A percentile compares a stretch with the other conserved stretches of the same genome.
phyloP scores from a whole-genome alignment of 129 eudicot species.

The Oenanthe sinensis region DNA sequence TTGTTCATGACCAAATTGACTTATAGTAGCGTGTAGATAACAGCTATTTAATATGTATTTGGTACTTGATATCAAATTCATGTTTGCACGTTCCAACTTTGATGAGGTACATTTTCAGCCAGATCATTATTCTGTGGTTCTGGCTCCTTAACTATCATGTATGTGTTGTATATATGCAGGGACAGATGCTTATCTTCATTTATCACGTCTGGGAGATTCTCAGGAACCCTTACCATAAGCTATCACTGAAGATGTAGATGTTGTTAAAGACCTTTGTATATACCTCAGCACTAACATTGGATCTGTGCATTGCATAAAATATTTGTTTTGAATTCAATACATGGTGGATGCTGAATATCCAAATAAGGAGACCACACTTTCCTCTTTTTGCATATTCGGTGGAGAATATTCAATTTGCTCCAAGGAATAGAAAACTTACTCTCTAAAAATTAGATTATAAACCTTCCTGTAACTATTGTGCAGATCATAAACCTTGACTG shows the following conservation, averaged over 20 bases:
- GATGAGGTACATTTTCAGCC: not conserved
- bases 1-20: not conserved
- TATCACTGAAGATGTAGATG: not conserved
- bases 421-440: not conserved
- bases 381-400: not conserved
- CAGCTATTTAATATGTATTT: not conserved
- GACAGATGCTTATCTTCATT: constrained; percentile 90
- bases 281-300: not conserved
- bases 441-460: not conserved
- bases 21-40: not conserved
- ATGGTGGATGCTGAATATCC: not conserved
- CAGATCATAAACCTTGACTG: not conserved
- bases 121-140: not conserved
- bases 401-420: not conserved
- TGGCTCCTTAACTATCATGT: not conserved
- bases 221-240: constrained; percentile 82
- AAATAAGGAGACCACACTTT: not conserved
- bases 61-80: not conserved
- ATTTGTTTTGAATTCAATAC: not conserved
- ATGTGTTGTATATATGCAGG: constrained; percentile 35
- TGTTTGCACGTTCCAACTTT: not conserved
- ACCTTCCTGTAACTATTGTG: not conserved
- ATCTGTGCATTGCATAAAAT: not conserved
- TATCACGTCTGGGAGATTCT: constrained; percentile 92
- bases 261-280: constrained; percentile 1